Evolutionary conservation across 139 green algal species (phyloP).

Genomic region (Edaphochlamys debaryana): DNA sequence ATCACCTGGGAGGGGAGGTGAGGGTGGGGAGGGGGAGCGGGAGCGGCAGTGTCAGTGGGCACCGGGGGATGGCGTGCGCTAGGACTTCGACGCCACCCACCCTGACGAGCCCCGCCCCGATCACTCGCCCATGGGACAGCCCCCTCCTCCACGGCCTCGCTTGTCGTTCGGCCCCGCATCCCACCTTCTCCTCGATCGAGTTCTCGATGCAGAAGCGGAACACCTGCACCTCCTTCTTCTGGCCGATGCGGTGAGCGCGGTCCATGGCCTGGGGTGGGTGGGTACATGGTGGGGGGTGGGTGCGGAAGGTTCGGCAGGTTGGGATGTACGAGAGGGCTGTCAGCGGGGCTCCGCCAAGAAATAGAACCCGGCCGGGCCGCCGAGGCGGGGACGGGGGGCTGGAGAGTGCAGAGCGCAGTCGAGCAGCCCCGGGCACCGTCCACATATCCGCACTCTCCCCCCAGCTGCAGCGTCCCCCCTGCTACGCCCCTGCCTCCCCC

Average conservation of each 20-base stretch:
- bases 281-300: background rate
- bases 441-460: too few species aligned
- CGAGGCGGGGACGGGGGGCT: too few species aligned
- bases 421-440: too few species aligned
- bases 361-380: too few species aligned
- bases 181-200: constrained; percentile 98
- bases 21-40: background rate
- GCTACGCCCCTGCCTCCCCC: too few species aligned
- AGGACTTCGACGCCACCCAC: background rate
- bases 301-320: background rate
- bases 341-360: too few species aligned
- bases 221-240: constrained; percentile 99
- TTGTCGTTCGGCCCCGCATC: background rate
- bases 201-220: constrained; percentile 98
- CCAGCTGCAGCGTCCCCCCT: too few species aligned
- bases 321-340: too few species aligned
- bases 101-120: too few species aligned
- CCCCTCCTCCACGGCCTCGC: too few species aligned
- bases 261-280: constrained; percentile 99
- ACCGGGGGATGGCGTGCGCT: background rate
- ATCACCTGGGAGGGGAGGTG: constrained; percentile 85
- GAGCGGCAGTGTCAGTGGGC: background rate
- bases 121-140: too few species aligned
- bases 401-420: too few species aligned
- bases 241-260: constrained; percentile 97